These are phyloP conservation scores for Alternaria sp. DNA, from an alignment of 2,329 filamentous ascomycete species.

Conservation along the genomic window DNA sequence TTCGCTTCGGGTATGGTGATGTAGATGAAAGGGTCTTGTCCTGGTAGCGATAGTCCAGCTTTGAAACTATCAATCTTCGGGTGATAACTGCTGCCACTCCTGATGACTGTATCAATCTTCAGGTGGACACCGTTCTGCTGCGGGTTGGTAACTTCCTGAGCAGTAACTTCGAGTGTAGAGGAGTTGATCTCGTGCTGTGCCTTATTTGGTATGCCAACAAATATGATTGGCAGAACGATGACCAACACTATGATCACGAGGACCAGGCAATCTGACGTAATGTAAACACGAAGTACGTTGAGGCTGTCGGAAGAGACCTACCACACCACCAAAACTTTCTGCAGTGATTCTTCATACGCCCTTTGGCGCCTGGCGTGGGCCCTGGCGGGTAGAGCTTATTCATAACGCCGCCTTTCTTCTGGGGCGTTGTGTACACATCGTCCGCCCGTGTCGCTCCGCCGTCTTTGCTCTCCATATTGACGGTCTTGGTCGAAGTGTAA, in stretches of 20 bases:
- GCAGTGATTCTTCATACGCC: constrained; percentile 46
- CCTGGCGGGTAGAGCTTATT: constrained; percentile 46
- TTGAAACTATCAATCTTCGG: constrained; percentile 62
- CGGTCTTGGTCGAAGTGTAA: constrained; percentile 2
- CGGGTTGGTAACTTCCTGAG: constrained; percentile 60
- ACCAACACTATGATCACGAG: constrained; percentile 60
- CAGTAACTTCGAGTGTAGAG: constrained; percentile 58
- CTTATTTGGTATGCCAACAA: constrained; percentile 64
- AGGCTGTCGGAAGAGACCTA: constrained; percentile 17
- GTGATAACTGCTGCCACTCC: constrained; percentile 58
- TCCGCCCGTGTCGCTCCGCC: constrained; percentile 13
- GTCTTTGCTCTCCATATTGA: constrained; percentile 36
- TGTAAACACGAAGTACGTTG: constrained; percentile 2
- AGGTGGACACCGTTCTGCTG: constrained; percentile 57
- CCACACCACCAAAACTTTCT: constrained; percentile 50
- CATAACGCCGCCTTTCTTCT: constrained; percentile 37
- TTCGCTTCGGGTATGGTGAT: constrained; percentile 55
- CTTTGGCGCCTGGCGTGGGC: constrained; percentile 36
- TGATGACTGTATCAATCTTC: constrained; percentile 56
- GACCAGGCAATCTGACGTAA: constrained; percentile 52
- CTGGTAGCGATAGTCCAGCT: constrained; percentile 57
- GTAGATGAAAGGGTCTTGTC: constrained; percentile 51
- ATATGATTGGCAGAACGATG: constrained; percentile 64
- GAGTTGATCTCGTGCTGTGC: constrained; percentile 62
- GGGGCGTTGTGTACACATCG: constrained; percentile 25